Evolutionary conservation across 2,329 filamentous ascomycete species (phyloP), one percentile per base, ranked within the genome.

Genomic region (Zymoseptoria ardabiliae): DNA sequence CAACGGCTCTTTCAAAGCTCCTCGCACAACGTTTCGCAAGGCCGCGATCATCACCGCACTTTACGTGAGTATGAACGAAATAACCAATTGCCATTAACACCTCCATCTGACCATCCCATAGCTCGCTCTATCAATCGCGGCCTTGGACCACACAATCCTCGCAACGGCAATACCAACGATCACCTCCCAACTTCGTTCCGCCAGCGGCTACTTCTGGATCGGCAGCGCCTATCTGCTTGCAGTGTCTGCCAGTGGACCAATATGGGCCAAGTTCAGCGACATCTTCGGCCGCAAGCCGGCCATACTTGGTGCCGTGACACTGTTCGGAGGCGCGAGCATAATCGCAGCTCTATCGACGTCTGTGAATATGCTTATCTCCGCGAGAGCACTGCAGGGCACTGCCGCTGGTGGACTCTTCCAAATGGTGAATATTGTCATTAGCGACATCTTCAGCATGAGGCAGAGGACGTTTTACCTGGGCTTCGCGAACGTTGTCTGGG

Each of bases 131-230:
- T 77, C 77, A 59, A 70, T 77, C 53, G 73, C 73, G 10, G 76
- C 76, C 9, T 67, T 78, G 3, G 76, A 78, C 52, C 65, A 82
- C 55, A 87, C 85, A 17, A 85, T 85, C 65, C 76, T 86, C 65
- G 81, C 86, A 10, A 88, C 86, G 0, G 84, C 86, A 5, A 78
- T 88, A 4, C 86, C 87, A 0, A 85, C 84, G 13, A 89, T 90
- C 63, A 79, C 83, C 4, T 73, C 74, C 35, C 79, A 88, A 61
- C 82, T 92, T 61, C 69, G 84, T 51, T 88, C 87, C 5, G 83
- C 83, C 2, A 77, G 82, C 17, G 88, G 88, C 22, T 92, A 91
- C 73, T 92, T 91, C 13, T 93, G 89, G 90, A 88, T 93, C 61
- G 89, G 88, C 0, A 85, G 82, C 25, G 84, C 88, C 0, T 92